Conservation (phyloP, 345 rosid genomes). For the Microthlaspi erraticum region DNA sequence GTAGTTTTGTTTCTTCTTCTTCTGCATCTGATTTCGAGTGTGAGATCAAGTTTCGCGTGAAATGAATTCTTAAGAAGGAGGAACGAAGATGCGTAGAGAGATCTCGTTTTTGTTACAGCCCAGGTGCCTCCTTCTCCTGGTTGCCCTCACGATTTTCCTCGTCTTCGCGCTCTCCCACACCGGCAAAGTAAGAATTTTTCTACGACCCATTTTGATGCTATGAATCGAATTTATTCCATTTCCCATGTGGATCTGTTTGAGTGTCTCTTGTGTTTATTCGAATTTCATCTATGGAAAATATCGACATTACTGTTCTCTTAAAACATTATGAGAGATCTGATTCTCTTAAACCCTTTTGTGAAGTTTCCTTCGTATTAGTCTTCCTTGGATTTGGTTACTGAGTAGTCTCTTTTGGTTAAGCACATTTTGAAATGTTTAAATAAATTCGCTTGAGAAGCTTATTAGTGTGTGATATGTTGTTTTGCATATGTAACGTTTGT, state of each 20-base stretch:
- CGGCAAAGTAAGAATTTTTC: constrained; percentile 48
- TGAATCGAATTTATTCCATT: neutral
- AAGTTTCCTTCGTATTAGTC: constrained; percentile 4
- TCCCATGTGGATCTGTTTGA: constrained; percentile 37
- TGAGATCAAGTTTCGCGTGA: constrained; percentile 26
- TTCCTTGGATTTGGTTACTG: constrained; percentile 8
- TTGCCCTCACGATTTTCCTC: constrained; percentile 55
- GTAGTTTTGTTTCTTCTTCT: neutral
- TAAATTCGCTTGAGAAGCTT: constrained; percentile 1
- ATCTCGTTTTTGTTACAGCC: constrained; percentile 67
- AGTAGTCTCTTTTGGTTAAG: constrained; percentile 6
- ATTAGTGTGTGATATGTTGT: constrained; percentile 4
- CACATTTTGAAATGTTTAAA: constrained; percentile 4
- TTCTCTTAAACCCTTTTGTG: constrained; percentile 14
- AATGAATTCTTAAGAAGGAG: constrained; percentile 32
- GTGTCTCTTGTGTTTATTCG: neutral
- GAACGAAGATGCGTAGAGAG: constrained; percentile 61
- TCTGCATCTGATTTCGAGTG: constrained; percentile 18
- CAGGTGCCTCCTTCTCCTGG: constrained; percentile 59
- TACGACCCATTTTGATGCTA: neutral
- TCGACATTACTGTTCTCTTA: neutral
- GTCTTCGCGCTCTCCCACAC: constrained; percentile 54
- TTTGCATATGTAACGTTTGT: neutral
- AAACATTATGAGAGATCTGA: constrained; percentile 32
- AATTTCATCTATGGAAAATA: constrained; percentile 11